Evolutionary conservation across 108 stramenopile genomes (phyloP).

Genomic region (Cyclostephanos tholiformis): DNA sequence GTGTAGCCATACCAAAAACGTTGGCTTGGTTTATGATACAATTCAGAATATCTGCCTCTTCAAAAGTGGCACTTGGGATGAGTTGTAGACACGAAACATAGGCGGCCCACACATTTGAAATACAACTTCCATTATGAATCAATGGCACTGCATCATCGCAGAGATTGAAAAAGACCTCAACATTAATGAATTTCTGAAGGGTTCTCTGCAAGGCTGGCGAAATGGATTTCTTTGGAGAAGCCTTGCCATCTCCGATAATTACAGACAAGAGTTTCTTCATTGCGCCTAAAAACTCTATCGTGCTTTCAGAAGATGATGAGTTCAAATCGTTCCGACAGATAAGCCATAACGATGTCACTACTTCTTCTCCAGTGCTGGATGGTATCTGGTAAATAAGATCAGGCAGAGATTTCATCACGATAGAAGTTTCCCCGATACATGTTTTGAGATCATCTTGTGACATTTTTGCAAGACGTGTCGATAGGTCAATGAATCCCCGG

Average conservation of each 20-base stretch:
- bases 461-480: constrained; percentile 53
- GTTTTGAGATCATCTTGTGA: constrained; percentile 28
- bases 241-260: constrained; percentile 26
- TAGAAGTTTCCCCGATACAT: constrained; percentile 39
- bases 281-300: constrained; percentile 31
- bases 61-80: constrained; percentile 9
- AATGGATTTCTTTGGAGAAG: constrained; percentile 25
- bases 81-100: constrained; percentile 29
- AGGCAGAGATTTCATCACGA: constrained; percentile 48
- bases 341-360: constrained; percentile 44
- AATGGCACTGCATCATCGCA: constrained; percentile 30
- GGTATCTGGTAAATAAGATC: constrained; percentile 56
- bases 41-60: constrained; percentile 17
- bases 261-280: constrained; percentile 28
- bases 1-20: constrained; percentile 26
- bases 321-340: constrained; percentile 30
- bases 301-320: constrained; percentile 3
- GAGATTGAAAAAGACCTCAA: constrained; percentile 49
- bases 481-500: constrained; percentile 63
- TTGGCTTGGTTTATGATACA: constrained; percentile 12
- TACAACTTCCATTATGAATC: not conserved
- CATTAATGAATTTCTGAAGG: constrained; percentile 47
- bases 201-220: constrained; percentile 56
- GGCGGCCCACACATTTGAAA: constrained; percentile 19
- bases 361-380: constrained; percentile 51